A percentile compares a stretch with the other conserved stretches of the same genome.
Evolutionary conservation across 2,329 filamentous ascomycete species (phyloP).

Genomic region (Clarireedia monteithiana): DNA sequence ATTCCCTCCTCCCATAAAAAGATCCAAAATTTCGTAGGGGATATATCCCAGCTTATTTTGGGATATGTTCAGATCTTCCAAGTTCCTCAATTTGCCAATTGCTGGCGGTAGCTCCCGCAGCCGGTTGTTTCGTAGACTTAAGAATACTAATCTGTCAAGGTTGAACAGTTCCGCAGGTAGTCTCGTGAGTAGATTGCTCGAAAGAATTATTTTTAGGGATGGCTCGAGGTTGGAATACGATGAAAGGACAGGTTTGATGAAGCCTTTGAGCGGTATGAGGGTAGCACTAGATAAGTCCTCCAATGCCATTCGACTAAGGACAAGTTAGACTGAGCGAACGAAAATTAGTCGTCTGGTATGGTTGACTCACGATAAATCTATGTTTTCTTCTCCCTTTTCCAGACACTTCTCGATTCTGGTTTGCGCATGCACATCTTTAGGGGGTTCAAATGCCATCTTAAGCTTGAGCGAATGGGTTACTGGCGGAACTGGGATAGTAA

Average conservation of each 20-base stretch:
- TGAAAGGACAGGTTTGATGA: conserved; percentile 28
- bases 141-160: conserved; percentile 52
- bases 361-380: conserved; percentile 54
- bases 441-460: background rate
- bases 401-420: conserved; percentile 43
- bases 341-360: background rate
- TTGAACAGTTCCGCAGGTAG: conserved; percentile 56
- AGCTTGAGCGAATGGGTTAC: background rate
- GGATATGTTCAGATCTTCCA: conserved; percentile 57
- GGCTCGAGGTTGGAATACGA: conserved; percentile 52
- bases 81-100: conserved; percentile 48
- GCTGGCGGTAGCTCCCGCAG: conserved; percentile 53
- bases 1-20: conserved; percentile 27
- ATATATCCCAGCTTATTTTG: conserved; percentile 54
- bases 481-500: background rate
- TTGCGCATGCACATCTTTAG: conserved; percentile 29
- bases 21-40: conserved; percentile 32
- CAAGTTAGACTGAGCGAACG: conserved; percentile 16
- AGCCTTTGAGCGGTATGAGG: conserved; percentile 47
- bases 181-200: conserved; percentile 46
- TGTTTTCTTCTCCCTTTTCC: conserved; percentile 48
- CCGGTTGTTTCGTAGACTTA: conserved; percentile 58
- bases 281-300: conserved; percentile 47
- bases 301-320: conserved; percentile 30
- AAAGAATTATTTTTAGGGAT: conserved; percentile 52